Evolutionary conservation across 768 basidiomycete genomes (phyloP).

Genomic region (Brasilioporus rufonigricans): DNA sequence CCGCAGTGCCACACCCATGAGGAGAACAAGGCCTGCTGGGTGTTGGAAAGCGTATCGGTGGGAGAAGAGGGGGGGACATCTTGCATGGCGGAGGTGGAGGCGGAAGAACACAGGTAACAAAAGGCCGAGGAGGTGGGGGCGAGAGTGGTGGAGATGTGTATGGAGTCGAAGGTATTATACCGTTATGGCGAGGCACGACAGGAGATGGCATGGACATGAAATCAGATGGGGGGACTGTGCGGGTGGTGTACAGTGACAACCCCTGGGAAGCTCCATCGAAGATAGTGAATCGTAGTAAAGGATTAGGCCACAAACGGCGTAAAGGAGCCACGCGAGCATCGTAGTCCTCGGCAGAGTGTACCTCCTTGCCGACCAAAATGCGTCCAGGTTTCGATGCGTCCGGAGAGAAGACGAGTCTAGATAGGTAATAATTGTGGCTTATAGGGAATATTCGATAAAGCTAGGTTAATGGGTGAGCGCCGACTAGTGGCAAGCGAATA

Average conservation of each 20-base stretch:
- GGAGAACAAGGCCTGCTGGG: neutral
- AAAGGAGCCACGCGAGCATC: slow-evolving; percentile 46
- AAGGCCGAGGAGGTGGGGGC: slow-evolving; percentile 28
- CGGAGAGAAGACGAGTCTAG: slow-evolving; percentile 68
- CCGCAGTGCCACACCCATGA: neutral
- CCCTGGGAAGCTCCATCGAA: slow-evolving; percentile 40
- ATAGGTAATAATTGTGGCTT: slow-evolving; percentile 56
- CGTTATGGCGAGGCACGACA: neutral
- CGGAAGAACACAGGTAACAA: slow-evolving; percentile 8
- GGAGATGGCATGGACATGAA: neutral
- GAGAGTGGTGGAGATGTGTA: slow-evolving; percentile 16
- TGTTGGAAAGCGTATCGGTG: slow-evolving; percentile 2
- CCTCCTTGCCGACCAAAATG: slow-evolving; percentile 61
- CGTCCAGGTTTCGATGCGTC: slow-evolving; percentile 51
- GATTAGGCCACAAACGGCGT: slow-evolving; percentile 53
- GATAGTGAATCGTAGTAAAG: slow-evolving; percentile 62
- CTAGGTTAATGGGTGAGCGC: slow-evolving; percentile 39
- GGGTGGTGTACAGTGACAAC: slow-evolving; percentile 4
- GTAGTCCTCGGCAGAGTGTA: slow-evolving; percentile 60
- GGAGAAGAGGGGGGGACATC: neutral
- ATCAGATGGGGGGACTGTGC: neutral
- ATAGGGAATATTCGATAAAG: slow-evolving; percentile 70
- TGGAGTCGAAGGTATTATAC: neutral
- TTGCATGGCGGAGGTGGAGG: slow-evolving; percentile 16
- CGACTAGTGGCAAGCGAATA: neutral